Evolutionary conservation across 2,329 filamentous ascomycete species (phyloP), one percentile per base, ranked within the genome.

Genomic region (Penicillium sp.): DNA sequence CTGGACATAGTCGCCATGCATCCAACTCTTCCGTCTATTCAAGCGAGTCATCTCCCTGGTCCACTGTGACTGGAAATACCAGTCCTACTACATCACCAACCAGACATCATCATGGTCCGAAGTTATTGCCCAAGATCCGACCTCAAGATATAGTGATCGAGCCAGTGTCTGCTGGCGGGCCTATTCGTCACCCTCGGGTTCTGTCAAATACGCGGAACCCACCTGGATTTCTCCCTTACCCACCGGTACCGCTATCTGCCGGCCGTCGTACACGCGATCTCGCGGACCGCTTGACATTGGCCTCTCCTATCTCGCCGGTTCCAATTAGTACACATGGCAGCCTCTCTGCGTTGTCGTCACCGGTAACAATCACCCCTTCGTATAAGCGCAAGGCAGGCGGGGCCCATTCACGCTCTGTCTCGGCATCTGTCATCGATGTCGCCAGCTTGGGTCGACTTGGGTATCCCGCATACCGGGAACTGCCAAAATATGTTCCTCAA

Each of bases 91-190:
- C 89, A 33, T 71, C 69, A 22, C 89, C 90, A 57, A 84, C 92
- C 64, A 83, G 87, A 58, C 88, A 90, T 59, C 88, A 91, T 75
- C 90, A 90, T 50, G 78, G 77, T 19, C 90, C 90, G 49, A 79
- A 90, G 46, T 79, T 96, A 57, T 81, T 96, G 31, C 91, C 91
- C 68, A 94, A 91, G 81, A 92, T 95, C 77, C 84, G 91, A 58
- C 84, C 84, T 38, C 91, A 94, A 75, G 91, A 96, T 75, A 88
- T 93, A 75, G 82, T 87, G 59, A 83, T 91, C 59, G 84, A 87
- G 62, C 83, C 83, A 38, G 78, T 78, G 38, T 78, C 80, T 49
- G 70, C 74, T 52, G 67, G 66, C 41, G 72, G 72, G 37, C 78
- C 81, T 43, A 85, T 88, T 74, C 82, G 86, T 66, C 78, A 82